phyloP scores from a whole-genome alignment of 208 protist genomes.

The Trypanosoma boissoni region DNA sequence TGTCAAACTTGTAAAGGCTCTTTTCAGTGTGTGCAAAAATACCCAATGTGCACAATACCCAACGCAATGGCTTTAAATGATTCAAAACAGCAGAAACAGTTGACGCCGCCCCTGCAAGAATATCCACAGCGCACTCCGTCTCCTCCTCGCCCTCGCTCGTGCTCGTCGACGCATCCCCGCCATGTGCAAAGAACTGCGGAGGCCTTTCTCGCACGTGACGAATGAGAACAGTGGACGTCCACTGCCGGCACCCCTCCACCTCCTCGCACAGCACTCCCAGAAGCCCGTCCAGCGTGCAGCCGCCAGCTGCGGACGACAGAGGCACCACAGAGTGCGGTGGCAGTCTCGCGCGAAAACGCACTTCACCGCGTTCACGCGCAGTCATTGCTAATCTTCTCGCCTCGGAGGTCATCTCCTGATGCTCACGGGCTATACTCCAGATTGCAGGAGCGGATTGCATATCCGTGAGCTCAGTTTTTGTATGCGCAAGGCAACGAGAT shows the following conservation, averaged over 20 bases:
- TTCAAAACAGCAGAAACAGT: constrained; percentile 13
- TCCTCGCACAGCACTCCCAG: constrained; percentile 12
- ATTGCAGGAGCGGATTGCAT: too few relatives aligned
- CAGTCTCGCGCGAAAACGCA: constrained; percentile 11
- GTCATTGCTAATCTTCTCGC: constrained; percentile 15
- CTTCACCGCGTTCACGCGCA: constrained; percentile 21
- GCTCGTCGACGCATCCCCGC: too few relatives aligned
- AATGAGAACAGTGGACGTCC: too few relatives aligned
- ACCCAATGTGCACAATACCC: background rate
- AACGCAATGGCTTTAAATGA: constrained; percentile 6
- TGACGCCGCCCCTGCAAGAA: background rate
- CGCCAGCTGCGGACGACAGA: too few relatives aligned
- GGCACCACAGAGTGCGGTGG: too few relatives aligned
- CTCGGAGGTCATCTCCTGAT: constrained; percentile 11
- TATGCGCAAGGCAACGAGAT: too few relatives aligned
- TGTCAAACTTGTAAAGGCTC: background rate
- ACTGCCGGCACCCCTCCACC: constrained; percentile 15
- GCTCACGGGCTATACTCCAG: background rate
- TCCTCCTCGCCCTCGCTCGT: too few relatives aligned
- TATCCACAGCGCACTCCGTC: background rate
- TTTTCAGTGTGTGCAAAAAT: background rate
- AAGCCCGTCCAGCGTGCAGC: too few relatives aligned
- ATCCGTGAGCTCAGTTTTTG: too few relatives aligned
- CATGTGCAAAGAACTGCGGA: too few relatives aligned
- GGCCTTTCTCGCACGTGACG: too few relatives aligned